Percentiles rank a stretch among this genome's conserved stretches.
phyloP scores from a whole-genome alignment of 2,329 filamentous ascomycete genomes.

The Xylariaceae sp. region DNA sequence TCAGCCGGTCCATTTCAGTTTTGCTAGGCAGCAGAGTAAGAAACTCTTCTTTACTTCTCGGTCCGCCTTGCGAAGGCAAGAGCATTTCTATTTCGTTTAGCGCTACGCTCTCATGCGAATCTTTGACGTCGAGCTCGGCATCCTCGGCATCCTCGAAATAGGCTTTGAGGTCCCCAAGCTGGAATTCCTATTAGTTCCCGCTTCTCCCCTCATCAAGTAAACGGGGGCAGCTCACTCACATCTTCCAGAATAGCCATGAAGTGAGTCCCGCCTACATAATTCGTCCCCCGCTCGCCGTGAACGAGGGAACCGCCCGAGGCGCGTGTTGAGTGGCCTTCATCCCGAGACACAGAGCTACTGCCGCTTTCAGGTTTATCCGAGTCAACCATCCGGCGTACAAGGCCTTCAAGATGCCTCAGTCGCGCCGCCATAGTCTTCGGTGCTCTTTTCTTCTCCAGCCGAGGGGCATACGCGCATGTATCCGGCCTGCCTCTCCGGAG shows the following conservation, averaged over 20 bases:
- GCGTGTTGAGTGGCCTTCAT: slow-evolving; percentile 13
- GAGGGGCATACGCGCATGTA: slow-evolving; percentile 45
- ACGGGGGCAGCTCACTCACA: slow-evolving; percentile 35
- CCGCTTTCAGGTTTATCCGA: slow-evolving; percentile 25
- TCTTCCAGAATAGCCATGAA: slow-evolving; percentile 57
- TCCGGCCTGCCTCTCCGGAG: slow-evolving; percentile 43
- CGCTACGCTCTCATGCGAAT: slow-evolving; percentile 32
- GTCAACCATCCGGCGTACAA: slow-evolving; percentile 53
- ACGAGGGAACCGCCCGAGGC: slow-evolving; percentile 39
- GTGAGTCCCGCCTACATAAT: slow-evolving; percentile 54
- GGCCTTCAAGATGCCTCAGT: slow-evolving; percentile 50
- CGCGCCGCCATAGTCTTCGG: slow-evolving; percentile 49
- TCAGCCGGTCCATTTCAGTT: slow-evolving; percentile 43
- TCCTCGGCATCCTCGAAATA: slow-evolving; percentile 49
- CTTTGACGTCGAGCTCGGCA: slow-evolving; percentile 28
- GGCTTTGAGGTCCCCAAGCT: slow-evolving; percentile 55
- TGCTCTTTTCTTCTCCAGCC: slow-evolving; percentile 37
- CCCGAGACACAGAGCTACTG: slow-evolving; percentile 4
- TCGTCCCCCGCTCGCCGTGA: slow-evolving; percentile 38
- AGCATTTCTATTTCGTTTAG: slow-evolving; percentile 42
- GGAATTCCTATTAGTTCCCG: slow-evolving; percentile 11
- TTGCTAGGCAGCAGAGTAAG: slow-evolving; percentile 44
- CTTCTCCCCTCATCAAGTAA: not conserved
- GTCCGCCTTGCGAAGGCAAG: slow-evolving; percentile 36
- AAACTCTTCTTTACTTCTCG: slow-evolving; percentile 41